Conservation (phyloP, 2,329 filamentous ascomycete species). For the Pseudocercospora macadamiae region DNA sequence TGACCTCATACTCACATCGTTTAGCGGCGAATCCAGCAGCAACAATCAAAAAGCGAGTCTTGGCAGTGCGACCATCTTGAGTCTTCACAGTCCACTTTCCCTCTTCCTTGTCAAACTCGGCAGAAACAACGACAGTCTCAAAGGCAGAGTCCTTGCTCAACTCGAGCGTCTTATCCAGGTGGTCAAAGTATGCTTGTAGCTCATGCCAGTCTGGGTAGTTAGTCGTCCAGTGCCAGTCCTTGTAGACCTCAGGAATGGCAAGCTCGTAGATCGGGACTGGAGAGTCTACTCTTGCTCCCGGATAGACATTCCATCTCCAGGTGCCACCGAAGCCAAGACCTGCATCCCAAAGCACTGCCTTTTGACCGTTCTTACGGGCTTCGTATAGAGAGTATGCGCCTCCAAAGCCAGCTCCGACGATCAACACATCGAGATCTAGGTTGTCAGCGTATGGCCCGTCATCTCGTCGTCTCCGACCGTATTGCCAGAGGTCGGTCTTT, state of each 20-base stretch:
- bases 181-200: conserved; percentile 61
- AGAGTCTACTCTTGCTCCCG: conserved; percentile 49
- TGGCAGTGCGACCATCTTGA: conserved; percentile 55
- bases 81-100: conserved; percentile 57
- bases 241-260: conserved; percentile 50
- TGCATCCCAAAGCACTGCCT: conserved; percentile 37
- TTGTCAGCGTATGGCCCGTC: conserved; percentile 34
- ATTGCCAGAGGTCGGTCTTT: conserved; percentile 32
- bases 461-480: conserved; percentile 24
- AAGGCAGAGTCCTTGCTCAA: conserved; percentile 62
- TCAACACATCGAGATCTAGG: conserved; percentile 35
- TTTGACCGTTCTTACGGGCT: conserved; percentile 40
- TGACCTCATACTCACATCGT: conserved; percentile 39
- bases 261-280: conserved; percentile 39
- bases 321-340: conserved; percentile 39
- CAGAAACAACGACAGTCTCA: conserved; percentile 58
- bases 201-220: conserved; percentile 45
- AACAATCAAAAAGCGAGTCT: conserved; percentile 56
- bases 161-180: conserved; percentile 58
- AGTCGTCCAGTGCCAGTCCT: conserved; percentile 58
- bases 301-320: conserved; percentile 41
- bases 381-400: conserved; percentile 48
- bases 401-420: conserved; percentile 48
- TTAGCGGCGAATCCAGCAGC: conserved; percentile 63
- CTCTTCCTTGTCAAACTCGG: conserved; percentile 53